These are phyloP conservation scores for Phytophthora melonis DNA, from an alignment of 352 stramenopile species.

Conservation along the genomic window DNA sequence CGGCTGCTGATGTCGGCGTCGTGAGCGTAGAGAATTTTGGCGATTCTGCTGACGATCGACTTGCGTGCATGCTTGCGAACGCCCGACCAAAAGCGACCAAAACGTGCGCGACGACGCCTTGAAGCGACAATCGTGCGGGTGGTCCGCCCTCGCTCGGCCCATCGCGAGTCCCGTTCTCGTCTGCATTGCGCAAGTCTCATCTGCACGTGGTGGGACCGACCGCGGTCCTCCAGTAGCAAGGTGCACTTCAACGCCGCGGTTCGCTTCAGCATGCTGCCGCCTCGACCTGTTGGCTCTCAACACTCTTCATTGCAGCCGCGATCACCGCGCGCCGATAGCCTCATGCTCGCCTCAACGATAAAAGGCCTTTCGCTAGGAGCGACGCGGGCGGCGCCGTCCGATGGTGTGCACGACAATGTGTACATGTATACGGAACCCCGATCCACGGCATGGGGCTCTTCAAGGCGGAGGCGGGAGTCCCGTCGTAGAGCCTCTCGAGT, in stretches of 20 bases:
- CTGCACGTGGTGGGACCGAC: conserved; percentile 37
- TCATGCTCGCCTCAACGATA: neutral
- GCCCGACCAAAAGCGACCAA: neutral
- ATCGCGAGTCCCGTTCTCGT: conserved; percentile 21
- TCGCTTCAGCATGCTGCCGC: neutral
- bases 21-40: neutral
- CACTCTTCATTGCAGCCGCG: neutral
- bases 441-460: conserved; percentile 30
- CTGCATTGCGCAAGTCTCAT: conserved; percentile 24
- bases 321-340: neutral
- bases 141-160: conserved; percentile 23
- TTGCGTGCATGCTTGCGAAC: neutral
- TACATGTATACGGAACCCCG: conserved; percentile 24
- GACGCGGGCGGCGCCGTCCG: neutral
- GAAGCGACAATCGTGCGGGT: conserved; percentile 2
- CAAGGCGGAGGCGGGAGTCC: conserved; percentile 2
- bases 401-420: neutral
- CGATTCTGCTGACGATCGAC: neutral
- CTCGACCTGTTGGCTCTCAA: neutral
- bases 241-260: conserved; percentile 12
- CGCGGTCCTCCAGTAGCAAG: neutral
- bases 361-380: conserved; percentile 19
- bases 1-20: neutral
- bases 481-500: conserved; percentile 12
- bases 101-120: neutral